Evolutionary conservation across 108 stramenopile species (phyloP), one percentile per base, ranked within the genome.

Genomic region (Poteriospumella lacustris): DNA sequence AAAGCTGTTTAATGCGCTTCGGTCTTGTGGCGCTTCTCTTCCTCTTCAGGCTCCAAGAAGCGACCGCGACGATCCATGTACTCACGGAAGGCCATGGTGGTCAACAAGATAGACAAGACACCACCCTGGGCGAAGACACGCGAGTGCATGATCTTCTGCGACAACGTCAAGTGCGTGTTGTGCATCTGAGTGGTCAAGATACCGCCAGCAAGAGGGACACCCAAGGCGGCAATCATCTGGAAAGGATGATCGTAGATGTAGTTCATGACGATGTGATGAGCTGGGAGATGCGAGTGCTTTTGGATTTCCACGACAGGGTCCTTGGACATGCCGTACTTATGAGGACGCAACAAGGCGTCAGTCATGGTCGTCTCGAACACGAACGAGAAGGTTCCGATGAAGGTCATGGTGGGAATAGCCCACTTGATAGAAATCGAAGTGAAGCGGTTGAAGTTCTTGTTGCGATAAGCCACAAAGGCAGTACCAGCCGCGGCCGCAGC

Each of bases 121-220:
- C 60, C 60, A 64, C 29, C 60, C 36, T 64, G 60, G 5, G 60
- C 60, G 36, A 34, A 64, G 5, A 64, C 60, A 31, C 60, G 60
- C 28, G 12, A 12, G 36, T 64, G 60, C 60, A 64, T 64, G 24
- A 64, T 64, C 36, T 64, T 64, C 31, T 64, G 60, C 28, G 33
- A 34, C 15, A 64, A 64, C 5, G 60, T 64, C 29, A 64, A 33
- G 36, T 64, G 60, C 31, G 3, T 64, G 28, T 34, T 34, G 28
- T 24, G 12, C 60, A 64, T 64, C 9, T 64, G 15, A 34, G 9
- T 24, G 60, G 28, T 34, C 31, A 64, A 24, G 15, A 64, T 33
- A 31, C 15, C 60, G 28, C 60, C 60, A 3, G 60, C 60, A 24
- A 64, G 31, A 31, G 60, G 60, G 24, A 64, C 15, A 64, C 60